Conservation (phyloP, 2,329 filamentous ascomycete species). For the Aureobasidium sp. region DNA sequence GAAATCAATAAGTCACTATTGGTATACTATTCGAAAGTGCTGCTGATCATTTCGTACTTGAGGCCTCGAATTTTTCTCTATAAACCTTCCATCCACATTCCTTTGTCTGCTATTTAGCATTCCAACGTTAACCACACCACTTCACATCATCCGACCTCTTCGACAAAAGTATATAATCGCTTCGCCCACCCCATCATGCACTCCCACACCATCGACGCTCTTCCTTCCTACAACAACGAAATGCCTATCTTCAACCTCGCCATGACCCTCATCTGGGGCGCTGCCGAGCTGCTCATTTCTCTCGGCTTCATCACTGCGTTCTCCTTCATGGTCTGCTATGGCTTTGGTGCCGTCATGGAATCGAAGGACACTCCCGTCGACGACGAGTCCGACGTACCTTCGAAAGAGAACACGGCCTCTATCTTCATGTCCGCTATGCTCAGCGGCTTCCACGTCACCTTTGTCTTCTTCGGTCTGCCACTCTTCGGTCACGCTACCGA, state of each 20-base stretch:
- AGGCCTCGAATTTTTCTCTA: not conserved
- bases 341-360: not conserved
- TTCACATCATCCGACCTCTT: not conserved
- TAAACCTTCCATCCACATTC: slow-evolving; percentile 1
- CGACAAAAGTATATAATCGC: not conserved
- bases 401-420: slow-evolving; percentile 6
- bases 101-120: slow-evolving; percentile 2
- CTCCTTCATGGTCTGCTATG: slow-evolving; percentile 6
- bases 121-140: not conserved
- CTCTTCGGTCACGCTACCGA: slow-evolving; percentile 7
- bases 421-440: slow-evolving; percentile 8
- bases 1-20: slow-evolving; percentile 10
- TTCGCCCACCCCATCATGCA: not conserved
- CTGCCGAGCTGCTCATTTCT: slow-evolving; percentile 3
- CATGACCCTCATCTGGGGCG: slow-evolving; percentile 3
- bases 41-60: not conserved
- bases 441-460: slow-evolving; percentile 4
- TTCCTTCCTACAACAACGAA: not conserved
- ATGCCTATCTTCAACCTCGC: slow-evolving; percentile 5
- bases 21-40: not conserved
- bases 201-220: slow-evolving; percentile 7
- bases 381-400: not conserved
- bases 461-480: slow-evolving; percentile 9
- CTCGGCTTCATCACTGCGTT: slow-evolving; percentile 7
- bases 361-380: not conserved